These are phyloP conservation scores for Arctostaphylos glauca DNA, from an alignment of 148 eudicot genomes.

Conservation along the genomic window DNA sequence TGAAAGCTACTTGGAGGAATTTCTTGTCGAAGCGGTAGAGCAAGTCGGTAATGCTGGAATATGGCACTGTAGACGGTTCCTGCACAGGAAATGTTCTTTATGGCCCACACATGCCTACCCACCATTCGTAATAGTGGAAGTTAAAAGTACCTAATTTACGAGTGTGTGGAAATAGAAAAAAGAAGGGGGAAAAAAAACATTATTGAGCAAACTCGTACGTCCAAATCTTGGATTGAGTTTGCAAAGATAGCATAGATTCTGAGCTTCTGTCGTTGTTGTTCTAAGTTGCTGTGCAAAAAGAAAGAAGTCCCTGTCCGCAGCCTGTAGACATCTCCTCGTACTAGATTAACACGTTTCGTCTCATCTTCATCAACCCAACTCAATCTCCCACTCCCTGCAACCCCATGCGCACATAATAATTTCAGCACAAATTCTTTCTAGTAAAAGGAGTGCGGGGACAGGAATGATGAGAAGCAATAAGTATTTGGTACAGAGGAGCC, in stretches of 20 bases:
- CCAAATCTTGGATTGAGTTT: conserved; percentile 28
- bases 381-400: conserved; percentile 67
- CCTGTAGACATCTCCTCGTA: conserved; percentile 55
- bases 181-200: not conserved
- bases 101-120: no score
- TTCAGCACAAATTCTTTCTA: no score
- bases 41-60: conserved; percentile 59
- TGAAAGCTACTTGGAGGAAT: conserved; percentile 67
- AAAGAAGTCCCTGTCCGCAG: conserved; percentile 51
- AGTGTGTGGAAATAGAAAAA: not conserved
- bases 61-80: conserved; percentile 47
- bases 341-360: conserved; percentile 22
- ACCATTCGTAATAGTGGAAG: not conserved
- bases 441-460: no score
- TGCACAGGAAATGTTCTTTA: conserved; percentile 22
- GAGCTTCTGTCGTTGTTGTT: conserved; percentile 43
- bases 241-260: conserved; percentile 61
- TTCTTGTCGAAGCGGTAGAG: conserved; percentile 66
- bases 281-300: conserved; percentile 55
- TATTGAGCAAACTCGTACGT: conserved; percentile 15
- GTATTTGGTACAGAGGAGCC: no score
- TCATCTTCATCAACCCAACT: conserved; percentile 55
- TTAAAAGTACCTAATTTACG: no score
- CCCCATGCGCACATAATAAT: no score
- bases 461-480: no score